Evolutionary conservation across 1,284 basidiomycete species (phyloP).

Genomic region (Cerioporus squamosus): DNA sequence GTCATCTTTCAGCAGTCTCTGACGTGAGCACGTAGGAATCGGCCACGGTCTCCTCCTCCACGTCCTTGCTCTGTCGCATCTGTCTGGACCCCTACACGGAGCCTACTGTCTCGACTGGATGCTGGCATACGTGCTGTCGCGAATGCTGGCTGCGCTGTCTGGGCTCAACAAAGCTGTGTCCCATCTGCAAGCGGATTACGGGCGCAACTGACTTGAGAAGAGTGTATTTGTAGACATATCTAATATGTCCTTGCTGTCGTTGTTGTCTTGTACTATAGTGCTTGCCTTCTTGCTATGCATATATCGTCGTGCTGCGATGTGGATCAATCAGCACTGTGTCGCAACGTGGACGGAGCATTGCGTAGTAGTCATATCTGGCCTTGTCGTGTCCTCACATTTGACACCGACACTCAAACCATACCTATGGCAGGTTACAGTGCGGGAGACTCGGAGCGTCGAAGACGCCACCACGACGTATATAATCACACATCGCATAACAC

Average conservation of each 20-base stretch:
- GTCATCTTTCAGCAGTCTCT: too few species aligned
- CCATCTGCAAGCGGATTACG: slow-evolving; percentile 84
- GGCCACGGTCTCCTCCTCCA: slow-evolving; percentile 47
- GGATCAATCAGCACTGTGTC: neutral
- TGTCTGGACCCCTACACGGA: slow-evolving; percentile 78
- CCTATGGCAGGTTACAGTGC: slow-evolving; percentile 49
- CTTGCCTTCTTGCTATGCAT: neutral
- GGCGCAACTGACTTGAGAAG: slow-evolving; percentile 70
- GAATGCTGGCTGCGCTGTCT: slow-evolving; percentile 82
- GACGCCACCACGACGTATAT: slow-evolving; percentile 68
- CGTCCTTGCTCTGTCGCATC: slow-evolving; percentile 67
- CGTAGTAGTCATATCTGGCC: slow-evolving; percentile 74
- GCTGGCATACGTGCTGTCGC: slow-evolving; percentile 83
- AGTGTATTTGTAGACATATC: slow-evolving; percentile 53
- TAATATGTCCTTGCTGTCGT: slow-evolving; percentile 1
- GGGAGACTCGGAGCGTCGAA: slow-evolving; percentile 28
- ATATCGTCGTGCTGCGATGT: neutral
- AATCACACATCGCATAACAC: slow-evolving; percentile 52
- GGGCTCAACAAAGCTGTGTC: slow-evolving; percentile 79
- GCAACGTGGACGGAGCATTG: neutral
- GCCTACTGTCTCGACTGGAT: slow-evolving; percentile 80
- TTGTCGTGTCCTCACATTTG: slow-evolving; percentile 62
- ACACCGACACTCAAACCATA: slow-evolving; percentile 50
- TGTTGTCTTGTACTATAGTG: slow-evolving; percentile 10
- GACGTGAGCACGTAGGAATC: slow-evolving; percentile 43